Evolutionary conservation across 257 asterid species (phyloP), one percentile per base, ranked within the genome.

Genomic region (Rhazya stricta): DNA sequence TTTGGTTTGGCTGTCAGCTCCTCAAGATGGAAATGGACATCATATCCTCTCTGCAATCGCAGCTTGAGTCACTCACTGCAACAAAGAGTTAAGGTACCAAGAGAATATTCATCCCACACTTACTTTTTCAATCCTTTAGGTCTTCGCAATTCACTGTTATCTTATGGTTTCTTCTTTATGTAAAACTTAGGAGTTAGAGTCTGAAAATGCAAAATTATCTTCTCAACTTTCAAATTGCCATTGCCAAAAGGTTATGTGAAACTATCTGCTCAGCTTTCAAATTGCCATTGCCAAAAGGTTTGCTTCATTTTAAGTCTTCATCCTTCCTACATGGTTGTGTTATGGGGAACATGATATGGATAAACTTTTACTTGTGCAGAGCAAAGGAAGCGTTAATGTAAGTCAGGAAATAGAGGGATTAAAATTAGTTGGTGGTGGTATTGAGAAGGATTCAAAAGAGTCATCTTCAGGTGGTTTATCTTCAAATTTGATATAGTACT

Each of bases 201-300:
- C 85, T 37, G 89, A 85, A 84, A 94, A 94, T 57, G 90, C 87
- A 29, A 72, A 83, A 78, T 83, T 94, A 63, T 83, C 88, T 19
- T 51, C 69, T 63, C 81, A 67, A 78, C 86, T 91, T 48, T 82
- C 91, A 0, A 80, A 29, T 79, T 94, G 98, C 86, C 74, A 76
- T 76, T 91, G n/a, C n/a, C n/a, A n/a, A n/a, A n/a, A n/a, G n/a
- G n/a, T n/a, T n/a, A 94, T 65, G 89, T 85, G 19, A 73, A 83
- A 78, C 82, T 94, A 54, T 84, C 88, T n/a, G 61, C 68, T 66
- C 81, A 69, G 80, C 86, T 92, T 51, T 83, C 91, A 1, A 81
- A 30, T 77, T 94, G 98, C 86, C 73, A 74, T 76, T 91, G 98
- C 84, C 82, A 79, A 58, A 82, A 90, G 93, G 96, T 92, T 25